Evolutionary conservation across 306 rosid species (phyloP).

Genomic region (Corylus heterophylla): DNA sequence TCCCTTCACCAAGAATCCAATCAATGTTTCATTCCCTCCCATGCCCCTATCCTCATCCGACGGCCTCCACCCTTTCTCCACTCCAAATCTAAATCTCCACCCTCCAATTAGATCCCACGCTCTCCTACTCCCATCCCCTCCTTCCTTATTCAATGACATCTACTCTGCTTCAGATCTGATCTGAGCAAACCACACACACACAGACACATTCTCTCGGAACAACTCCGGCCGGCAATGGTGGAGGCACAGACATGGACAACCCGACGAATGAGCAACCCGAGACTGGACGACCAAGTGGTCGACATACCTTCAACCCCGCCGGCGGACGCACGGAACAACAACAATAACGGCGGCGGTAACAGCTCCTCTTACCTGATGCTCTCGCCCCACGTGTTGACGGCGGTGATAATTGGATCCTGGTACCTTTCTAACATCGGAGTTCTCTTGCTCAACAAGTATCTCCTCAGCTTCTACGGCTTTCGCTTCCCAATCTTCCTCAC

Average conservation of each 20-base stretch:
- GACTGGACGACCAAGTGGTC: slow-evolving; percentile 57
- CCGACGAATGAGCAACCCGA: slow-evolving; percentile 83
- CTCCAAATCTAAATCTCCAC: slow-evolving; percentile 33
- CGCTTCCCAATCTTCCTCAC: slow-evolving; percentile 91
- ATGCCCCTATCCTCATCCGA: slow-evolving; percentile 21
- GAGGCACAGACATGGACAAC: slow-evolving; percentile 95
- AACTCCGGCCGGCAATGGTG: slow-evolving; percentile 49
- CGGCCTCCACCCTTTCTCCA: not conserved
- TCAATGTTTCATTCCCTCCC: not conserved
- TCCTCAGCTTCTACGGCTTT: slow-evolving; percentile 80
- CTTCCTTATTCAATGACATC: slow-evolving; percentile 3
- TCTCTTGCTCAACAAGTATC: slow-evolving; percentile 87
- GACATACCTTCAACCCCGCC: slow-evolving; percentile 79
- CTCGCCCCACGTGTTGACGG: slow-evolving; percentile 48
- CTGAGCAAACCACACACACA: not conserved
- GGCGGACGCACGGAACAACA: slow-evolving; percentile 51
- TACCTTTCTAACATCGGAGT: slow-evolving; percentile 91
- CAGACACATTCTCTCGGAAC: too few species aligned
- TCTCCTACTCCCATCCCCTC: not conserved
- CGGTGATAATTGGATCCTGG: slow-evolving; percentile 68
- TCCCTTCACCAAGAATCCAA: slow-evolving; percentile 20
- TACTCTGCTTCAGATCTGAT: slow-evolving; percentile 32
- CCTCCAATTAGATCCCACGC: slow-evolving; percentile 29
- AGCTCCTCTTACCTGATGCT: slow-evolving; percentile 28
- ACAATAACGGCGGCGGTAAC: not conserved